Percentiles rank a stretch among this genome's conserved stretches.
Evolutionary conservation across 495 filamentous ascomycete genomes (phyloP).

Genomic region (Polyplosphaeria fusca): DNA sequence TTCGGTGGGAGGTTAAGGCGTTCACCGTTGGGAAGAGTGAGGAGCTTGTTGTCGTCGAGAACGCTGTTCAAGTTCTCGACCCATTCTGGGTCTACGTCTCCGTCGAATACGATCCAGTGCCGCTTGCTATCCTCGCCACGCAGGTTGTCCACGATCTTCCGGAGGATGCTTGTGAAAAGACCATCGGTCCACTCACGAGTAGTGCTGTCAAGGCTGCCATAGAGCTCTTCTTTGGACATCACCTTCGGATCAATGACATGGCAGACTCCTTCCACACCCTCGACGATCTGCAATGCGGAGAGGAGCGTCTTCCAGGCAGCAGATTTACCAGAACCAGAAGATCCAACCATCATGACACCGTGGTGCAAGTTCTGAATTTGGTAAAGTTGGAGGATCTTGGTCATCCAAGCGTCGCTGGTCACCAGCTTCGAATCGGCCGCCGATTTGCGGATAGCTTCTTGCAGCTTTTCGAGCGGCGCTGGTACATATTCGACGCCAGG

Average conservation of each 20-base stretch:
- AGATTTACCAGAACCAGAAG: slow-evolving; percentile 92
- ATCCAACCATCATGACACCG: slow-evolving; percentile 99
- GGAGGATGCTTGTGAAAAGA: slow-evolving; percentile 93
- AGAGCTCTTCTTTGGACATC: slow-evolving; percentile 97
- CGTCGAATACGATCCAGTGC: slow-evolving; percentile 99
- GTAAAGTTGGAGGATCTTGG: slow-evolving; percentile 90
- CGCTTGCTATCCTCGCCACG: slow-evolving; percentile 93
- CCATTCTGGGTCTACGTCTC: slow-evolving; percentile 98
- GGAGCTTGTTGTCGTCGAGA: slow-evolving; percentile 94
- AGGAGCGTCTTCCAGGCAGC: slow-evolving; percentile 92
- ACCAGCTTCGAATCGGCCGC: slow-evolving; percentile 79
- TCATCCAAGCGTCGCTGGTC: slow-evolving; percentile 91
- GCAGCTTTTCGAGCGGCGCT: slow-evolving; percentile 73
- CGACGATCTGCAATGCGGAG: slow-evolving; percentile 83
- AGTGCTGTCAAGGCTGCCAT: slow-evolving; percentile 91
- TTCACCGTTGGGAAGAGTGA: slow-evolving; percentile 96
- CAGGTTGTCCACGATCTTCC: slow-evolving; percentile 98
- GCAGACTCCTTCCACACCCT: slow-evolving; percentile 87
- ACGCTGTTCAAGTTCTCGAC: slow-evolving; percentile 99
- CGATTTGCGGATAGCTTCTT: slow-evolving; percentile 75
- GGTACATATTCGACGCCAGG: slow-evolving; percentile 90
- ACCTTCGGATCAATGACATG: slow-evolving; percentile 99
- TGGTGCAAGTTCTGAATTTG: slow-evolving; percentile 98
- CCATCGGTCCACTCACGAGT: slow-evolving; percentile 98
- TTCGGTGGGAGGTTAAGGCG: slow-evolving; percentile 90